A percentile compares a stretch with the other conserved stretches of the same genome.
These are phyloP conservation scores for Amanita rimosa DNA, from an alignment of 768 basidiomycete genomes.

Conservation along the genomic window DNA sequence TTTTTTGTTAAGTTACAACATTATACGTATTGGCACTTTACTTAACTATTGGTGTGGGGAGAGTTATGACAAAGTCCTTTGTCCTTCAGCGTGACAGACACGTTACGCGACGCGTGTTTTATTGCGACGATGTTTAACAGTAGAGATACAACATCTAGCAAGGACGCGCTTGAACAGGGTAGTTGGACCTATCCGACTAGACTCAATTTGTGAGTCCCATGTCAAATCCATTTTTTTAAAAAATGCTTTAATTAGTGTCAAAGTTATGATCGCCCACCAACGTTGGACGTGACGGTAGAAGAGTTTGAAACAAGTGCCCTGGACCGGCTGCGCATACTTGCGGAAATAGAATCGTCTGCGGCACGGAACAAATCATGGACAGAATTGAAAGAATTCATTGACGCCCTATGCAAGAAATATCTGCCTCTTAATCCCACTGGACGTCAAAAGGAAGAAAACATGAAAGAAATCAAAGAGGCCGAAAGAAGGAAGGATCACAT, in stretches of 20 bases:
- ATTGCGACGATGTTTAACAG: conserved; percentile 23
- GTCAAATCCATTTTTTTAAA: background rate
- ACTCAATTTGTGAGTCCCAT: conserved; percentile 63
- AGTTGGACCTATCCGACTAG: conserved; percentile 46
- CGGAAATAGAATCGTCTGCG: conserved; percentile 84
- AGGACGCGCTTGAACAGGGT: conserved; percentile 19
- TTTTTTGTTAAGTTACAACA: background rate
- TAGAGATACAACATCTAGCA: conserved; percentile 15
- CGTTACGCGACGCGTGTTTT: background rate
- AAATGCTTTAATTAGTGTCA: background rate
- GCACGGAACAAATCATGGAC: conserved; percentile 76
- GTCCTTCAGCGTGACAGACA: background rate
- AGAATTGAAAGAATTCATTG: conserved; percentile 58
- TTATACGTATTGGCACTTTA: background rate
- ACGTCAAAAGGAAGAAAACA: conserved; percentile 26
- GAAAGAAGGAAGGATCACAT: conserved; percentile 80
- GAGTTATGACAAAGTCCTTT: too few relatives aligned
- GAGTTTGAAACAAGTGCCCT: conserved; percentile 91
- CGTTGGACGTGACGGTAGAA: conserved; percentile 84
- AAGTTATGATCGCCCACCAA: conserved; percentile 83
- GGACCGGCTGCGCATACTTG: conserved; percentile 75
- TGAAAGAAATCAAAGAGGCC: conserved; percentile 21
- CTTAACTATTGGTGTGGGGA: too few relatives aligned
- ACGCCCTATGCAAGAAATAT: conserved; percentile 59
- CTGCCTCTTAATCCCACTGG: conserved; percentile 55